Base-by-base conservation (phyloP, 2,329 filamentous ascomycete genomes). In the Fusarium buxicola region DNA sequence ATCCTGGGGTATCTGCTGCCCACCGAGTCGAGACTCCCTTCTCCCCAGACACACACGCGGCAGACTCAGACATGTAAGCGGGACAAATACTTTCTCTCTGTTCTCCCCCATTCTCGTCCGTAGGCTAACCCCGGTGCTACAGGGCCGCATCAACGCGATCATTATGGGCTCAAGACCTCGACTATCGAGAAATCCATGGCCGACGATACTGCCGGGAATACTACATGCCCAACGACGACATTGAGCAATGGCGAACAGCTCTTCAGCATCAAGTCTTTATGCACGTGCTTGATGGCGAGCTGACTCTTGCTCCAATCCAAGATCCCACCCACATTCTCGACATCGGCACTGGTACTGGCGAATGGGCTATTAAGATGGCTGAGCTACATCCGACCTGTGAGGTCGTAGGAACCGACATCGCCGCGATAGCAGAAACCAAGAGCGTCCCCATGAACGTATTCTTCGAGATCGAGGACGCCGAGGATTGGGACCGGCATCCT, bases 141-240 rank as follows among this genome's bases (percentile, higher is more conserved):
- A 80, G 78, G 51, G 76, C 75, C 55, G 76, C 78, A 2, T 80
- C 81, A 11, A 84, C 81, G 15, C 76, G 80, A 43, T 84, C 81
- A n/a, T 70, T 84, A 45, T 81, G 79, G 69, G 80, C 79, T 35
- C 73, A 76, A 55, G 81, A 83, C 60, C 77, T 89, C 28, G 82
- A 86, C 69, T 84, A 84, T 62, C 78, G 85, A 51, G 77, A 83
- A 58, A 86, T 89, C 60, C 84, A 90, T 74, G 85, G 82, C 38
- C 84, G 88, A 18, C 81, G 88, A 63, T 88, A 87, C 70, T 87
- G 88, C 68, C 79, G 83, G 30, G 80, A 81, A 30, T 90, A 89
- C 69, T 86, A 81, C 72, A 87, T 89, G 81, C 88, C 88, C 12
- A 89, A 89, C 72, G 88, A 90, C 67, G 84, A 89, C 40, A 75